These are phyloP conservation scores for Arabis alpina DNA, from an alignment of 345 rosid species.

Conservation along the genomic window DNA sequence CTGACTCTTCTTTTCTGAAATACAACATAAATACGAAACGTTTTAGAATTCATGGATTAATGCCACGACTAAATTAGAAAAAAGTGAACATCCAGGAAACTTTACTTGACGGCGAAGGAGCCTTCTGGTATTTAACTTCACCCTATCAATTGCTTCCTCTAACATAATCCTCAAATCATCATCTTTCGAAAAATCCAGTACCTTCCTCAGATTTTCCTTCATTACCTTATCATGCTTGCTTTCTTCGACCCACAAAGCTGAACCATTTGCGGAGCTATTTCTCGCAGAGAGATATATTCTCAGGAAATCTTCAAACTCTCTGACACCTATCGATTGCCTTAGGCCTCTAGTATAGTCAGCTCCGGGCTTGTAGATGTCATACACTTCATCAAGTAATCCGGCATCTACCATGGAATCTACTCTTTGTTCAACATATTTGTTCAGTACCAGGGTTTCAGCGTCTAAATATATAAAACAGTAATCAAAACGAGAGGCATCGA, in stretches of 20 bases:
- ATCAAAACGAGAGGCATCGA: slow-evolving; percentile 57
- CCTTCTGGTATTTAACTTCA: slow-evolving; percentile 81
- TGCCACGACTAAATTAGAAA: no score
- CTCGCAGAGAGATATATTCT: slow-evolving; percentile 38
- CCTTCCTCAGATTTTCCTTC: slow-evolving; percentile 52
- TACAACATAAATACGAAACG: background rate
- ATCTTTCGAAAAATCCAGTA: slow-evolving; percentile 45
- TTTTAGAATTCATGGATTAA: background rate
- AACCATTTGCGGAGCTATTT: slow-evolving; percentile 31
- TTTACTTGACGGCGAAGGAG: slow-evolving; percentile 93
- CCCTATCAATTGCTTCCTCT: slow-evolving; percentile 68
- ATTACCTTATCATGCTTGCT: slow-evolving; percentile 40
- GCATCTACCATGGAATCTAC: slow-evolving; percentile 83
- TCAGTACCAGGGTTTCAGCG: slow-evolving; percentile 64
- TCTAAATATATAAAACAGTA: slow-evolving; percentile 88
- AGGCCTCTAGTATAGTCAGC: slow-evolving; percentile 81
- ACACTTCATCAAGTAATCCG: slow-evolving; percentile 85
- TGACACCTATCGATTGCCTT: slow-evolving; percentile 88
- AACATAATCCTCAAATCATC: slow-evolving; percentile 53
- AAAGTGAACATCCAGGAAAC: slow-evolving; percentile 28
- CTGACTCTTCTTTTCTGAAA: slow-evolving; percentile 77
- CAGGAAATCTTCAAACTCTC: slow-evolving; percentile 78
- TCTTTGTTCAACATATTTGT: slow-evolving; percentile 71
- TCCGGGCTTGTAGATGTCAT: slow-evolving; percentile 63
- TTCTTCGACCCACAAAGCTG: slow-evolving; percentile 31